Base-by-base conservation (phyloP, 306 rosid species). In the Castanea sativa region DNA sequence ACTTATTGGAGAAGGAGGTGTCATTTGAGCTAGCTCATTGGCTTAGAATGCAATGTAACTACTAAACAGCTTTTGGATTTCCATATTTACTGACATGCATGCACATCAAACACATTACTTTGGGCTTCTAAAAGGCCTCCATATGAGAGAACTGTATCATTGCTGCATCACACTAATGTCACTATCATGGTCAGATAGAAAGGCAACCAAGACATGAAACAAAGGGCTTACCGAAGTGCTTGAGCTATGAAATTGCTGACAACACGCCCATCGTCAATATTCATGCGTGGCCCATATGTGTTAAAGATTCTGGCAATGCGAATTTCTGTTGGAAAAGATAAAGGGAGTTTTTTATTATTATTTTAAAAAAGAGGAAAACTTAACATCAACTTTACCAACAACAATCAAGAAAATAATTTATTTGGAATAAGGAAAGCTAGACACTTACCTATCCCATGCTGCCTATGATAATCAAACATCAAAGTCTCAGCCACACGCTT, bases 201-300 rank as follows among this genome's bases (percentile, higher is more conserved):
- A 60, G 49, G 16, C 3, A 49, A 18, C 18, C 69, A 53, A 53
- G 29, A 58, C 60, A 76, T 73, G 35, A 71, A 71, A 64, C 41
- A 25, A 67, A 35, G 70, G 73, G 75, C 83, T 76, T 81, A 95
- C 99, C 99, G 97, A 78, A 95, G 81, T 12, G 97, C 97, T 90
- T 95, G 99, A 60, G 99, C 99, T 76, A 95, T 90, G 83, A 95
- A 95, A 86, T 95, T 95, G 91, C 99, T 95, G 51, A 95, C 99
- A 2, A 92, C 99, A 81, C 99, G 99, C 0, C 99, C 99, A 80
- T 95, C 99, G 32, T 95, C 99, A 59, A 95, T 95, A 79, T 92
- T 95, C 99, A 95, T 95, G 83, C 99, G 99, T 8, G 99, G 97
- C n/a, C 99, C 99, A 15, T 95, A 95, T 60, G 99, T 95, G 85